phyloP scores from a whole-genome alignment of 345 rosid genomes.

The Adansonia digitata region DNA sequence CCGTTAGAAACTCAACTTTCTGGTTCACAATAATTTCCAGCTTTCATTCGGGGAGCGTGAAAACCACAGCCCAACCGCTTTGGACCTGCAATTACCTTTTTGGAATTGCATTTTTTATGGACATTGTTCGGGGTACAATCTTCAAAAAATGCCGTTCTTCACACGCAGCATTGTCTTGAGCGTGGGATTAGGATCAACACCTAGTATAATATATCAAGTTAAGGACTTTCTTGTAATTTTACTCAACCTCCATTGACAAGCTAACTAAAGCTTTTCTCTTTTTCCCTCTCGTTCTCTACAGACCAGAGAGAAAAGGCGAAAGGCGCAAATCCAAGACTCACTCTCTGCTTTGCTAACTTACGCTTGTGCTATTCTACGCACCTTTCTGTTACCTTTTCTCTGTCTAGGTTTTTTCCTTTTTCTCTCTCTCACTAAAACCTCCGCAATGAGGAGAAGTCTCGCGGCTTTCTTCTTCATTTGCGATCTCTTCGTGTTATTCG shows the following conservation, averaged over 20 bases:
- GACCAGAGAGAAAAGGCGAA: constrained; percentile 21
- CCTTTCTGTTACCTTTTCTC: neutral
- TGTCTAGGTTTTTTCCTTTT: neutral
- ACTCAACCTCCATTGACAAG: constrained; percentile 1
- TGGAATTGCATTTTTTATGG: neutral
- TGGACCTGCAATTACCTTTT: neutral
- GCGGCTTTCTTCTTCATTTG: constrained; percentile 33
- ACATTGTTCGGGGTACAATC: neutral
- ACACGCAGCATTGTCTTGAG: constrained; percentile 10
- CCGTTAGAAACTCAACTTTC: neutral
- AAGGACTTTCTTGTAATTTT: constrained; percentile 3
- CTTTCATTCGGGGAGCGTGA: neutral
- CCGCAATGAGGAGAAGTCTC: constrained; percentile 26
- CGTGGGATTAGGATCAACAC: constrained; percentile 13
- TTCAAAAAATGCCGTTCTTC: neutral
- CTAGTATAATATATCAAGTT: neutral
- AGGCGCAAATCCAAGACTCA: constrained; percentile 14
- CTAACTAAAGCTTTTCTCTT: neutral
- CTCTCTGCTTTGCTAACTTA: neutral
- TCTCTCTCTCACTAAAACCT: neutral
- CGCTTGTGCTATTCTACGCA: neutral
- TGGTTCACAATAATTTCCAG: neutral
- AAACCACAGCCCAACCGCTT: neutral
- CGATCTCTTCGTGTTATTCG: constrained; percentile 26
- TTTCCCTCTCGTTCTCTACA: constrained; percentile 30